Conservation (phyloP, 2,329 filamentous ascomycete genomes). For the Daldinia sp. region DNA sequence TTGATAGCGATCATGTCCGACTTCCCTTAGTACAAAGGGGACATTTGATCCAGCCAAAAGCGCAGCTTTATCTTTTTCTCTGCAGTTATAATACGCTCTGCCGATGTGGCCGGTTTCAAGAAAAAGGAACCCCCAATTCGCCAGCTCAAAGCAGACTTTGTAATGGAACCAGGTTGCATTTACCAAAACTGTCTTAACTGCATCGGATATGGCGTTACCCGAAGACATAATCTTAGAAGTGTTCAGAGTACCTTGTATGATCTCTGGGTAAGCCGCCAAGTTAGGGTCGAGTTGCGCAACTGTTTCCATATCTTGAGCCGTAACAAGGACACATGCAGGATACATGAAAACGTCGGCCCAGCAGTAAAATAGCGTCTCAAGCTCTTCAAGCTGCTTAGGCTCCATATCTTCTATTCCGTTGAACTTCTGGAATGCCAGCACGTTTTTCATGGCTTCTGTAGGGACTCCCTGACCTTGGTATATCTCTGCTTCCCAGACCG, state of each 20-base stretch:
- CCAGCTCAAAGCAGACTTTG: neutral
- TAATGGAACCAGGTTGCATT: neutral
- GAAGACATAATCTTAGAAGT: neutral
- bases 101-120: no score
- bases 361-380: neutral
- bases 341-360: neutral
- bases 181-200: neutral
- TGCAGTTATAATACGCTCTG: no score
- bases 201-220: neutral
- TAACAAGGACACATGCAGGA: neutral
- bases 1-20: no score
- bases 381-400: neutral
- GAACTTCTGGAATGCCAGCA: neutral
- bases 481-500: neutral
- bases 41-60: no score
- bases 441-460: neutral
- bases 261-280: neutral
- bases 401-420: neutral
- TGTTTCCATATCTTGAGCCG: neutral
- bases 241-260: neutral
- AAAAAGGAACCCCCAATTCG: neutral
- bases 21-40: no score
- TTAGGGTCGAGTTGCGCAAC: neutral
- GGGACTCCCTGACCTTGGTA: neutral
- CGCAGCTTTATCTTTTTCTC: no score